Base-by-base conservation (phyloP, 2,329 filamentous ascomycete genomes). In the Stemphylium vesicarium region DNA sequence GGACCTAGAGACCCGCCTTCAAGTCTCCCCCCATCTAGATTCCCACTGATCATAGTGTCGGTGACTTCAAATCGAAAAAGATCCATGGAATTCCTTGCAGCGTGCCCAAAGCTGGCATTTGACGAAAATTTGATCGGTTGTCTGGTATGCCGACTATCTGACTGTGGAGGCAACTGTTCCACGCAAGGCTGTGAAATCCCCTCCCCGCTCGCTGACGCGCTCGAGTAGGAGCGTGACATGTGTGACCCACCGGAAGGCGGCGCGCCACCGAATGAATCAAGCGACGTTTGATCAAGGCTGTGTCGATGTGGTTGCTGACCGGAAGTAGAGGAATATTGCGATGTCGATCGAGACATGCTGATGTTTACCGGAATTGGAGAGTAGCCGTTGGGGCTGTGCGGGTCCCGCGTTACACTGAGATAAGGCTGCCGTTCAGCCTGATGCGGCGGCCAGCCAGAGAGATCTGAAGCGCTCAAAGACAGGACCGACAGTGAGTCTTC, bases 381-480 rank as follows among this genome's bases (percentile, higher is more conserved):
- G 24, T 49, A 44, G 40, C 18, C 16, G 4, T 16, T 55, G 32
- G 40, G 32, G 39, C 24, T 46, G 18, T 42, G 53, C 26, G 39
- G 49, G 39, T 53, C 39, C 7, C 10, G 7, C 11, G 50, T 51
- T 31, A 39, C 13, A n/a, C 26, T 42, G n/a, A 45, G 36, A 50
- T 39, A 57, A 67, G 64, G 59, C 58, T 68, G 64, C 49, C 41
- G 12, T 42, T 56, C 55, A 59, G 62, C 56, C 58, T 63, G 55
- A 22, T 60, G 49, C 40, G 57, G 56, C 12, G 57, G 56, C 12
- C 49, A 44, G 26, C 24, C 13, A 9, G 41, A 41, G 9, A 16
- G 31, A 1, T n/a, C 42, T 29, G 15, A 39, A n/a, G 37, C 37
- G 18, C 32, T 40, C 38, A 54, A 47, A 11, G 60, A 42, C 29